Percentiles rank a stretch among this genome's conserved stretches.
Conservation (phyloP, 2,329 filamentous ascomycete species). For the Fusarium illudens region DNA sequence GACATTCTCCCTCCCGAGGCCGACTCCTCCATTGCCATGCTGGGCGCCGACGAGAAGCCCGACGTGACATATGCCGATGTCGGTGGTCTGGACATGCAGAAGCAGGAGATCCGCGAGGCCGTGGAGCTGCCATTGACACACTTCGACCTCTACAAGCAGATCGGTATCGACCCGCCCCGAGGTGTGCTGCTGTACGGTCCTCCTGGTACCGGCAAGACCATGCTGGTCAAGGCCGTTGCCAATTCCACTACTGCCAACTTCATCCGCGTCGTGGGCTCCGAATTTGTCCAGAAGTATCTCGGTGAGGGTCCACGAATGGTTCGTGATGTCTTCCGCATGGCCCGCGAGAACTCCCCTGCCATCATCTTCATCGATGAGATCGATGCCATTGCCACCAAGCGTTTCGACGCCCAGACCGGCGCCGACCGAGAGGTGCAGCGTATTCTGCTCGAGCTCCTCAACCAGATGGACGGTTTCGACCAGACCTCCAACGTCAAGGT, state of each 20-base stretch:
- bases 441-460: conserved; percentile 95
- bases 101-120: conserved; percentile 98
- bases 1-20: conserved; percentile 99
- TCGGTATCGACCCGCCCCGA: conserved; percentile 96
- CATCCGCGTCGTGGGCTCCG: conserved; percentile 96
- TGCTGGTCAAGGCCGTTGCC: conserved; percentile 97
- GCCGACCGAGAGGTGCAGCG: conserved; percentile 98
- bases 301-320: conserved; percentile 99
- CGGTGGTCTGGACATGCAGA: conserved; percentile 98
- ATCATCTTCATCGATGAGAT: conserved; percentile 99
- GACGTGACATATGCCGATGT: conserved; percentile 98
- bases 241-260: conserved; percentile 99
- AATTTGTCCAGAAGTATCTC: conserved; percentile 98
- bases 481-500: conserved; percentile 99
- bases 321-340: conserved; percentile 98
- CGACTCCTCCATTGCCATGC: conserved; percentile 98
- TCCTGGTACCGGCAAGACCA: conserved; percentile 95
- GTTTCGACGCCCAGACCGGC: conserved; percentile 98
- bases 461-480: conserved; percentile 99
- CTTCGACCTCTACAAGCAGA: conserved; percentile 99
- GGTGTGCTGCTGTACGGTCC: conserved; percentile 96
- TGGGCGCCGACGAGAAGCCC: conserved; percentile 95
- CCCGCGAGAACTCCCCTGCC: conserved; percentile 94
- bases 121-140: conserved; percentile 97
- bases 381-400: conserved; percentile 98